Evolutionary conservation across 2,329 filamentous ascomycete species (phyloP).

Genomic region (Apiospora aurea): DNA sequence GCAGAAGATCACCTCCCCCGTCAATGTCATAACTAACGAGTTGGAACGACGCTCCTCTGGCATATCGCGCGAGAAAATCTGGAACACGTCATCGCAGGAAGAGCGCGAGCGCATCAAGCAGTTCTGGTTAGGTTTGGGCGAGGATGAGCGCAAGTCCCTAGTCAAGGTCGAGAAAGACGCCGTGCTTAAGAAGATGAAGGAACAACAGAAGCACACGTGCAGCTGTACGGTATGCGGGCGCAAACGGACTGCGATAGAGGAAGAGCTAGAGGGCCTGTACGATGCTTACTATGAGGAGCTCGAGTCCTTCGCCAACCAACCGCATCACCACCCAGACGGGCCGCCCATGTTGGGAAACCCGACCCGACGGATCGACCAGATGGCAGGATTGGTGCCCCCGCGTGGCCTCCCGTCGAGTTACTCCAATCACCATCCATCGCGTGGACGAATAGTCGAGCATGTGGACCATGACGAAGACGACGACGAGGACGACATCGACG

Average conservation of each 20-base stretch:
- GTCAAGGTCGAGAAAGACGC: slow-evolving; percentile 99
- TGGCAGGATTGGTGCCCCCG: slow-evolving; percentile 61
- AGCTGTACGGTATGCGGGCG: slow-evolving; percentile 97
- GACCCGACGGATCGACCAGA: slow-evolving; percentile 63
- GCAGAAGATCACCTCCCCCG: slow-evolving; percentile 47
- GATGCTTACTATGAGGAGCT: slow-evolving; percentile 98
- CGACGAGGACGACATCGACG: slow-evolving; percentile 56
- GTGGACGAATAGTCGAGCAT: slow-evolving; percentile 76
- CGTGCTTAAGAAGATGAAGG: slow-evolving; percentile 98
- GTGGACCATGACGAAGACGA: slow-evolving; percentile 62
- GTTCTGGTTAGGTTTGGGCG: slow-evolving; percentile 94
- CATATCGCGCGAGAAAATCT: slow-evolving; percentile 84
- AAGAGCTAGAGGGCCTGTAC: slow-evolving; percentile 96
- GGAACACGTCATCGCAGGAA: slow-evolving; percentile 94
- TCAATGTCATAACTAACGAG: slow-evolving; percentile 32
- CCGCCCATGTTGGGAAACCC: slow-evolving; percentile 73
- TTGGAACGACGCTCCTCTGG: slow-evolving; percentile 42
- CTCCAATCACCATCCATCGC: slow-evolving; percentile 72
- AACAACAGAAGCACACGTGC: slow-evolving; percentile 98
- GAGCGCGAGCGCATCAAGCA: slow-evolving; percentile 97
- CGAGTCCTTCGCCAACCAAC: slow-evolving; percentile 92
- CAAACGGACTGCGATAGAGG: slow-evolving; percentile 96
- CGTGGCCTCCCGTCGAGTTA: slow-evolving; percentile 65
- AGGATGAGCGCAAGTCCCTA: slow-evolving; percentile 92
- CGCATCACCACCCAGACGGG: slow-evolving; percentile 70